A percentile compares a stretch with the other conserved stretches of the same genome.
Evolutionary conservation across 352 stramenopile genomes (phyloP).

Genomic region (Pythium folliculosum): DNA sequence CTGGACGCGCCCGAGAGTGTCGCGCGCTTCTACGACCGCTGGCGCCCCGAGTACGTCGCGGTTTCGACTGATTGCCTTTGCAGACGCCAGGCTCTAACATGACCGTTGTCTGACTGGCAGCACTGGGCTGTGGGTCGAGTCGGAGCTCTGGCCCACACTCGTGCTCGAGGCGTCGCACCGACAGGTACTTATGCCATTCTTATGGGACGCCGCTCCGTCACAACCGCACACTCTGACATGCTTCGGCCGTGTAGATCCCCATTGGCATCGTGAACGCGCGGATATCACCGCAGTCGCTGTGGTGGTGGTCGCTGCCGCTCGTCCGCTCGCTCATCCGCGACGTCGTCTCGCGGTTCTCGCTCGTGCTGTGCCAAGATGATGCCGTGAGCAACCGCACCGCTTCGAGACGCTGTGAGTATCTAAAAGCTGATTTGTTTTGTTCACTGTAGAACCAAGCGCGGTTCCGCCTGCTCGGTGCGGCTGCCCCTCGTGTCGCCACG

Average conservation of each 20-base stretch:
- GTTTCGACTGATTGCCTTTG: background rate
- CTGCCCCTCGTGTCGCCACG: constrained; percentile 28
- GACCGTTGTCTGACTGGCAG: constrained; percentile 11
- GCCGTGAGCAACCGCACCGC: constrained; percentile 26
- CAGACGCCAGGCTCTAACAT: background rate
- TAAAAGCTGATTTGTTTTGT: background rate
- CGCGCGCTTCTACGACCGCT: constrained; percentile 59
- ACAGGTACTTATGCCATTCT: constrained; percentile 28
- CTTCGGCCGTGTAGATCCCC: constrained; percentile 31
- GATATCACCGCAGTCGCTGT: constrained; percentile 54
- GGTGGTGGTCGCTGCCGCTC: constrained; percentile 50
- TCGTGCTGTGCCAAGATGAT: constrained; percentile 68
- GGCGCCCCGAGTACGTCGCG: constrained; percentile 51
- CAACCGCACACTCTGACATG: too few species aligned
- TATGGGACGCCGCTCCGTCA: too few species aligned
- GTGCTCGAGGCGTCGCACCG: constrained; percentile 51
- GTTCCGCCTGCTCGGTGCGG: constrained; percentile 49
- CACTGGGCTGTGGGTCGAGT: constrained; percentile 77
- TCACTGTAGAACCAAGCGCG: constrained; percentile 44
- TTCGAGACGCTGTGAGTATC: background rate
- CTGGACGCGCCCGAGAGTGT: constrained; percentile 59
- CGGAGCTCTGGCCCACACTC: constrained; percentile 79
- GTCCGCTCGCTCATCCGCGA: constrained; percentile 19
- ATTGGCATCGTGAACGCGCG: constrained; percentile 70
- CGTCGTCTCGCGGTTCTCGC: constrained; percentile 37